phyloP scores from a whole-genome alignment of 75 land plant species.

The Sequoia sempervirens region DNA sequence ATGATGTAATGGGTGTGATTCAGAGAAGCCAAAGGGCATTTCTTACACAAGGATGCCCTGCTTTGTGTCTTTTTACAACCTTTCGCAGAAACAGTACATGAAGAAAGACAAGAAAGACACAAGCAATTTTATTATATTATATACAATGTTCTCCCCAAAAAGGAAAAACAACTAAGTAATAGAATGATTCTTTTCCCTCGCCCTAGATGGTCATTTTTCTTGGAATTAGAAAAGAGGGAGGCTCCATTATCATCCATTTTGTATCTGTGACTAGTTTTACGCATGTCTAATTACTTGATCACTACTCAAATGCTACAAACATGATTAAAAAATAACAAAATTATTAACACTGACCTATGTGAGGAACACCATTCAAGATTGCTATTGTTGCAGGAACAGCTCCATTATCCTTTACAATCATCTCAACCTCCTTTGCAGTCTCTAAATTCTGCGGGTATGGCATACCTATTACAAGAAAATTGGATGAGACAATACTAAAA shows the following conservation, averaged over 20 bases:
- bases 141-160: not conserved
- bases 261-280: not conserved
- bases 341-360: constrained; percentile 52
- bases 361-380: constrained; percentile 88
- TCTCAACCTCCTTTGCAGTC: constrained; percentile 82
- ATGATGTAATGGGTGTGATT: not conserved
- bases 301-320: not conserved
- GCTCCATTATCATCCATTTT: not conserved
- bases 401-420: constrained; percentile 66
- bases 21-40: not conserved
- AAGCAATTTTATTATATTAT: not conserved
- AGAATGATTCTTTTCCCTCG: not conserved
- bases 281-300: not conserved
- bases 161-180: not conserved
- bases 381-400: constrained; percentile 97
- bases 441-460: constrained; percentile 92
- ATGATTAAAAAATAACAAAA: not conserved
- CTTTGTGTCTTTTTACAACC: not conserved
- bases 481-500: not conserved
- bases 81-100: not conserved
- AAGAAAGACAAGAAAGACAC: not conserved
- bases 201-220: not conserved
- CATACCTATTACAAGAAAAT: constrained; percentile 58
- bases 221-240: not conserved
- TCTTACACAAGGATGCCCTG: not conserved